Base-by-base conservation (phyloP, 805 yeast species). In the Hanseniaspora thailandica region DNA sequence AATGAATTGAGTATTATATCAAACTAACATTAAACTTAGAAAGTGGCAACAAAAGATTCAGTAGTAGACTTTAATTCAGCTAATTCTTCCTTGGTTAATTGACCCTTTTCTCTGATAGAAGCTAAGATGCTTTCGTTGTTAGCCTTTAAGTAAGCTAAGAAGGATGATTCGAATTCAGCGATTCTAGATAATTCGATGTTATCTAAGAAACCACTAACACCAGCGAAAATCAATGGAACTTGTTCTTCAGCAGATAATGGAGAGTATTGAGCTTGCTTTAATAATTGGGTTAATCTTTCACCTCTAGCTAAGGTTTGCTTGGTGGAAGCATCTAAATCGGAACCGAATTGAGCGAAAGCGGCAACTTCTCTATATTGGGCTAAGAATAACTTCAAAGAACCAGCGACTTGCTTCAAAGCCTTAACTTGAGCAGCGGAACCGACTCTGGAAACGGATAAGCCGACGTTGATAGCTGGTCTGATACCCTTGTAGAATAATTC, bases 301-400 rank as follows among this genome's bases (percentile, higher is more conserved):
- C 99, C 99, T 85, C 99, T 89, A 68, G 79, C 77, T 74, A 93
- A 83, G 69, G 98, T 93, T 80, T 88, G 97, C 81, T 90, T 93
- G 76, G 99, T 93, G 58, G 97, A 88, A 66, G 99, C 97, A 76
- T 93, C 99, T 74, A 93, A 82, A 77, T 93, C 99, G 65, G 99
- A 93, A 84, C 99, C 99, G 82, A 93, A 93, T 82, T 93, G 99
- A 68, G 99, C 98, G 76, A 93, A 93, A 69, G 99, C 98, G 72
- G 98, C 98, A 68, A 93, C 98, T 84, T 93, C 99, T 87, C 99
- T 89, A 86, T 93, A 93, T 81, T 93, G 99, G 68, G 99, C 99
- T 82, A 93, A 86, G 96, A 88, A 93, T 75, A 93, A 86, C 77
- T 93, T 93, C 78, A 93, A 85, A 65, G 98, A 93, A 84, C 98